Evolutionary conservation across 1,139 yeast species (phyloP), one percentile per base, ranked within the genome.

Genomic region (Scheffersomyces stambukii): DNA sequence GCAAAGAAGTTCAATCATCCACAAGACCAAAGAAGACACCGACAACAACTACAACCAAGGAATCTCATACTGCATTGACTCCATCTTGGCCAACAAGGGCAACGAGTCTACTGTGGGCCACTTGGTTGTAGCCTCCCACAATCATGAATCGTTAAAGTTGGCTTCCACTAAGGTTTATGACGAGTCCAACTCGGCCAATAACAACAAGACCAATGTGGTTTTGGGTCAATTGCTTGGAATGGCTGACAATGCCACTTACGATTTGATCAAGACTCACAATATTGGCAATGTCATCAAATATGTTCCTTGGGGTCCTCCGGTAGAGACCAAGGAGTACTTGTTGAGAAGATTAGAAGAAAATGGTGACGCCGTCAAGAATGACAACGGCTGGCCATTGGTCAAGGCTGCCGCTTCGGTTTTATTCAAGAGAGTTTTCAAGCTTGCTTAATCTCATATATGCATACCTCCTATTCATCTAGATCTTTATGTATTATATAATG

Each of bases 221-320:
- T 69, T 89, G 48, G 97, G 93, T 24, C 97, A 89, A 63, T 73
- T 91, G 43, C 66, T 89, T 51, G 98, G 98, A 24, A 91, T 91
- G 97, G 93, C 95, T 32, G 97, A 91, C 56, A 81, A 81, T 46
- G 75, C 85, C 38, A 86, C 96, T 22, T 73, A 75, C 51, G 85
- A 81, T 43, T 70, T 91, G 49, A 75, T 85, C 38, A 60, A 66
- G 29, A 68, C 77, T 30, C 68, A 75, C 42, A 73, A 77, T 25
- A 85, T 77, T 35, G 78, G 74, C 43, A 82, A 82, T 48, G 84
- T 91, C 34, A 81, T 89, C 60, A 89, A 89, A 59, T 91, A 89
- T 53, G 96, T 91, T 41, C 95, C 97, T 11, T 91, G 97, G 96
- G 97, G 97, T 7, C 97, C 97, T 21, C 94, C 95, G 34, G 62